Conservation (phyloP, 2,329 filamentous ascomycete species). For the Calonectria honghensis region DNA sequence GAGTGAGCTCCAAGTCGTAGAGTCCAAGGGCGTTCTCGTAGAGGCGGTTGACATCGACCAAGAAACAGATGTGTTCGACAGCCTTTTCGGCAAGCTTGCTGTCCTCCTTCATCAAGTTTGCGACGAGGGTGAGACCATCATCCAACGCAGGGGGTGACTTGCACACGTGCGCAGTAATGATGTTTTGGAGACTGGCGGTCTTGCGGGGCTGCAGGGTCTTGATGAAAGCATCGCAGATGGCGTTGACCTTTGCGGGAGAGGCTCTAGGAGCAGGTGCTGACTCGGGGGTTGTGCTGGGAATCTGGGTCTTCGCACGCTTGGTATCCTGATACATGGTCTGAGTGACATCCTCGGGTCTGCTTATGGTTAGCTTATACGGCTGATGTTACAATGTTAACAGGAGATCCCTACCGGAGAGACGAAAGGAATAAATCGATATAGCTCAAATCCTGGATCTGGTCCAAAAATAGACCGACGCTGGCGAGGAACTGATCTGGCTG, state of each 20-base stretch:
- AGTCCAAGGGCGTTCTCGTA: slow-evolving; percentile 93
- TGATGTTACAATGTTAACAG: neutral
- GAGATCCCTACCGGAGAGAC: slow-evolving; percentile 79
- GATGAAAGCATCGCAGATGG: slow-evolving; percentile 90
- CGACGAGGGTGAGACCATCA: slow-evolving; percentile 87
- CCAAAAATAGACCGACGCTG: slow-evolving; percentile 84
- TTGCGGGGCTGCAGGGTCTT: slow-evolving; percentile 77
- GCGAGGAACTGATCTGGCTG: slow-evolving; percentile 89
- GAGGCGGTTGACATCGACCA: slow-evolving; percentile 92
- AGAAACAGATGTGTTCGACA: slow-evolving; percentile 97
- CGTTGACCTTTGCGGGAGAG: slow-evolving; percentile 82
- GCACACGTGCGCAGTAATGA: slow-evolving; percentile 95
- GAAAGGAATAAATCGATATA: slow-evolving; percentile 95
- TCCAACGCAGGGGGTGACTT: slow-evolving; percentile 93
- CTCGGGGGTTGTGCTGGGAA: slow-evolving; percentile 38
- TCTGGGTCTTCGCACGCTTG: slow-evolving; percentile 63
- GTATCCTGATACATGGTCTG: slow-evolving; percentile 96
- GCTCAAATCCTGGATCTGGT: slow-evolving; percentile 87
- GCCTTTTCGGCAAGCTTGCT: slow-evolving; percentile 87
- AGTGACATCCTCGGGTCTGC: slow-evolving; percentile 91
- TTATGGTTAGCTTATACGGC: slow-evolving; percentile 54
- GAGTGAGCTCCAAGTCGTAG: slow-evolving; percentile 91
- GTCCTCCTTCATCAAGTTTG: slow-evolving; percentile 81
- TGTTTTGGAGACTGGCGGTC: slow-evolving; percentile 85
- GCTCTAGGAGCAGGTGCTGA: slow-evolving; percentile 42